phyloP scores from a whole-genome alignment of 2,329 filamentous ascomycete species.

The Cladosporium halotolerans region DNA sequence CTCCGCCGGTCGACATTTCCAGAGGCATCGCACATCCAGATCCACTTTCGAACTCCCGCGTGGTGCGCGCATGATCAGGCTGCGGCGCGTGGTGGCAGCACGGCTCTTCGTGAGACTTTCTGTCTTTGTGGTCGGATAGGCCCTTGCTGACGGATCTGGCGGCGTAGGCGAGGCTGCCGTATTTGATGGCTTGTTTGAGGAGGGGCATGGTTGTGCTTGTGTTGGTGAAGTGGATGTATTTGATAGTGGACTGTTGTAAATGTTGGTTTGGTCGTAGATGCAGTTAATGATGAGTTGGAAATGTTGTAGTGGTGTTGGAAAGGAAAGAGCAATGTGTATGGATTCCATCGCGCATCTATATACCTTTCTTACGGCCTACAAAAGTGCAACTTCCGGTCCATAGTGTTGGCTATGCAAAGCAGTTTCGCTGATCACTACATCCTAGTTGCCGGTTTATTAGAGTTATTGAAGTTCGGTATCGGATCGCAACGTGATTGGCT shows the following conservation, averaged over 20 bases:
- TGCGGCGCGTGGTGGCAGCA: no score
- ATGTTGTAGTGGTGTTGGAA: neutral
- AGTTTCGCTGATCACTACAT: neutral
- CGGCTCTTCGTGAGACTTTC: neutral
- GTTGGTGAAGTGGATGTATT: neutral
- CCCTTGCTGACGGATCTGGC: neutral
- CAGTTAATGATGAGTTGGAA: neutral
- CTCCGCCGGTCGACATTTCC: no score
- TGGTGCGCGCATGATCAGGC: no score
- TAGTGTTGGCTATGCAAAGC: neutral
- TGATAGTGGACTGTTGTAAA: neutral
- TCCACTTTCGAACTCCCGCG: no score
- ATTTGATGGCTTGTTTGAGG: neutral
- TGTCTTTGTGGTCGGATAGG: neutral
- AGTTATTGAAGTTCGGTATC: neutral
- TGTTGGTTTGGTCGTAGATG: neutral
- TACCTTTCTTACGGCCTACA: neutral
- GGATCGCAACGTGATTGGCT: neutral
- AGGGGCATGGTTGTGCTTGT: neutral
- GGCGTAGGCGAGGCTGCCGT: constrained; percentile 2
- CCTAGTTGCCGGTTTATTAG: neutral
- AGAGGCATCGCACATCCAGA: no score
- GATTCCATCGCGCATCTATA: neutral
- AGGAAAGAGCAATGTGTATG: neutral
- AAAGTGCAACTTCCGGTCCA: neutral